phyloP scores from a whole-genome alignment of 2,329 filamentous ascomycete species.

The Dactylonectria macrodidyma region DNA sequence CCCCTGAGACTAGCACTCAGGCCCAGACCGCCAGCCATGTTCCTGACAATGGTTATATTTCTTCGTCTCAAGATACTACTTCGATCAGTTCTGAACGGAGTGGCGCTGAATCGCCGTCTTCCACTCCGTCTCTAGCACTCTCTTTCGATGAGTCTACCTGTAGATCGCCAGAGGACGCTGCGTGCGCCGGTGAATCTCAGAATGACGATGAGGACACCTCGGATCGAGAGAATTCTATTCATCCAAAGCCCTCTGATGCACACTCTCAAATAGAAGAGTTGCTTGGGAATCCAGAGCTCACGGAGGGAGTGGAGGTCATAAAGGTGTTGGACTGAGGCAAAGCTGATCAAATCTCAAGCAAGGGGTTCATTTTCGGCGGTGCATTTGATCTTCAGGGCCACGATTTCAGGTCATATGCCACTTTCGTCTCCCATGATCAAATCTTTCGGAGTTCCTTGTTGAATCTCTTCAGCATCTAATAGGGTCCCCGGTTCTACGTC shows the following conservation, averaged over 20 bases:
- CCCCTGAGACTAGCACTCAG: background rate
- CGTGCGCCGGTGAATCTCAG: background rate
- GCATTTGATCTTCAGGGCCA: too few relatives aligned
- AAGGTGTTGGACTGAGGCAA: background rate
- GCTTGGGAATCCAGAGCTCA: background rate
- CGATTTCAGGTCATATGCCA: too few relatives aligned
- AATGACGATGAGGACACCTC: too few relatives aligned
- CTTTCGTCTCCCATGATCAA: too few relatives aligned
- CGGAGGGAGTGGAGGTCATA: background rate
- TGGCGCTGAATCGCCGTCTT: background rate
- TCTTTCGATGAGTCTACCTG: conserved; percentile 7
- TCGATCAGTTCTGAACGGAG: background rate
- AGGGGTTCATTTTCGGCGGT: background rate
- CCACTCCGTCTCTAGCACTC: background rate
- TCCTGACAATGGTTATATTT: background rate
- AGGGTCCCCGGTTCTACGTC: background rate
- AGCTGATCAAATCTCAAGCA: background rate
- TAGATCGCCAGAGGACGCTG: background rate
- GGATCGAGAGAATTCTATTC: background rate
- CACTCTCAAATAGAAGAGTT: background rate
- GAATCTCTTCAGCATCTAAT: too few relatives aligned
- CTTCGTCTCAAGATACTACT: background rate
- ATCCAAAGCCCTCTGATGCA: too few relatives aligned
- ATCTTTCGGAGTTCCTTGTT: too few relatives aligned
- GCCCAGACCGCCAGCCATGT: background rate